phyloP scores from a whole-genome alignment of 1,284 basidiomycete genomes.

The Trametes pubescens region DNA sequence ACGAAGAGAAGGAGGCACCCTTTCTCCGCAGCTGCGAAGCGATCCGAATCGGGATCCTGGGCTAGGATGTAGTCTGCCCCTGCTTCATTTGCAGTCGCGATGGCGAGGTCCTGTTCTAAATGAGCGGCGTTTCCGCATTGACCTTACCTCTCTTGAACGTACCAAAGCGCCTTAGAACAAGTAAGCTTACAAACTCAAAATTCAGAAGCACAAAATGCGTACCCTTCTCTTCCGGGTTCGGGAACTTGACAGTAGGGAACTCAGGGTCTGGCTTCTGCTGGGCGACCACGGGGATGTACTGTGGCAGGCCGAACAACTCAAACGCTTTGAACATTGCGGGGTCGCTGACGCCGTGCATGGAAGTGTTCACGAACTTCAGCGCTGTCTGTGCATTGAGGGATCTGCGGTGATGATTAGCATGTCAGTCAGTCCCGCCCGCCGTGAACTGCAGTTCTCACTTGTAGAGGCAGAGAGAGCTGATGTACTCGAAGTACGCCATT shows the following conservation, averaged over 20 bases:
- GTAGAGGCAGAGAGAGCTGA: constrained; percentile 52
- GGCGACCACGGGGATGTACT: constrained; percentile 65
- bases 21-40: constrained; percentile 84
- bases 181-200: no score
- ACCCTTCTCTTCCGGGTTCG: constrained; percentile 91
- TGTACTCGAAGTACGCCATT: constrained; percentile 62
- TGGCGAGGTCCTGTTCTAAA: constrained; percentile 66
- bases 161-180: constrained; percentile 33
- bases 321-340: constrained; percentile 67
- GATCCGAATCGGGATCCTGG: constrained; percentile 87
- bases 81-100: constrained; percentile 61
- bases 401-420: constrained; percentile 35
- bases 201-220: constrained; percentile 11
- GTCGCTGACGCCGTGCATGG: constrained; percentile 88
- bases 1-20: constrained; percentile 45
- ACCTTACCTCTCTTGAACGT: not conserved
- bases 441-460: constrained; percentile 45
- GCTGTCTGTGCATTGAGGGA: constrained; percentile 39
- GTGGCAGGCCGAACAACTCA: constrained; percentile 60
- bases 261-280: constrained; percentile 81
- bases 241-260: constrained; percentile 84
- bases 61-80: constrained; percentile 74
- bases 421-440: not conserved
- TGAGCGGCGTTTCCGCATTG: not conserved
- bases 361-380: constrained; percentile 75